Evolutionary conservation across 306 rosid species (phyloP).

Genomic region (Alnus glutinosa): DNA sequence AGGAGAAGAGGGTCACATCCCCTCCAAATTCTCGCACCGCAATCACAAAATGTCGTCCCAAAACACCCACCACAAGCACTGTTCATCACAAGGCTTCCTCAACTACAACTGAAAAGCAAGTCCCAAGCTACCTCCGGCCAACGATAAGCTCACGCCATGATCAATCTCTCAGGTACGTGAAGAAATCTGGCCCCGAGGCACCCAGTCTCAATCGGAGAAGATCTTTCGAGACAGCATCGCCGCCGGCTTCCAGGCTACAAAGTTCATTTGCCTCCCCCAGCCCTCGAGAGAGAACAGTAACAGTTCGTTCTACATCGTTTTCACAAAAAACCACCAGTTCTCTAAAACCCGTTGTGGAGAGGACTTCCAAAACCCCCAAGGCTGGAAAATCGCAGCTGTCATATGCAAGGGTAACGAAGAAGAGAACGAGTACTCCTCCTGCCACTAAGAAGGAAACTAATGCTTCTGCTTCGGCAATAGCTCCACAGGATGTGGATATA

Average conservation of each 20-base stretch:
- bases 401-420: conserved; percentile 25
- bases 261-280: conserved; percentile 58
- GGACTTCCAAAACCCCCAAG: conserved; percentile 21
- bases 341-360: conserved; percentile 19
- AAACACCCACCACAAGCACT: conserved; percentile 26
- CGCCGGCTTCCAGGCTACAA: conserved; percentile 48
- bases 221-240: conserved; percentile 75
- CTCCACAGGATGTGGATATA: conserved; percentile 11
- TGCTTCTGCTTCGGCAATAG: conserved; percentile 16
- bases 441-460: conserved; percentile 34
- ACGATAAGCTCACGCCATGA: conserved; percentile 56
- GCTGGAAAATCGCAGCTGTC: conserved; percentile 26
- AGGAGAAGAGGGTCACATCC: conserved; percentile 47
- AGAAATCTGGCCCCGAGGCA: conserved; percentile 36
- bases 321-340: conserved; percentile 19
- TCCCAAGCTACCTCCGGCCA: conserved; percentile 70
- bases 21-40: conserved; percentile 31
- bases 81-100: conserved; percentile 23
- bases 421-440: conserved; percentile 17
- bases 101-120: conserved; percentile 40
- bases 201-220: conserved; percentile 60
- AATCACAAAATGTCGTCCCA: conserved; percentile 36
- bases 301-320: conserved; percentile 16
- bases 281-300: conserved; percentile 38
- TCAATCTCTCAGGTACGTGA: conserved; percentile 29